Conservation (phyloP, 192 early-diverging fungal species). For the Backusella australiensis region DNA sequence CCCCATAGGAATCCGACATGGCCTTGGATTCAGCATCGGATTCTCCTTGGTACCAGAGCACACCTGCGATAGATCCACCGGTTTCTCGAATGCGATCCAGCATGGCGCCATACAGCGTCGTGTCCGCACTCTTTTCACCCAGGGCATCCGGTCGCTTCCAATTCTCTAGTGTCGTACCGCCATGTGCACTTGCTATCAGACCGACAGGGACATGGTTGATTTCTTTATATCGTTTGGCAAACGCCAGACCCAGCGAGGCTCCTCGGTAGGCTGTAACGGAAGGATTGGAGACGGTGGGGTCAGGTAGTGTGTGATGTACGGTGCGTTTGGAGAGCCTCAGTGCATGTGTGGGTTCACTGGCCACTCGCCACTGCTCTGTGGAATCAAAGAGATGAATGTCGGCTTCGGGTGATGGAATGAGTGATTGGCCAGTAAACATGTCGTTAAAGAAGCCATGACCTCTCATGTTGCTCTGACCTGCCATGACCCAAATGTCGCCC, state of each 20-base stretch:
- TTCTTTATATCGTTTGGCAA: conserved; percentile 10
- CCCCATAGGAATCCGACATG: neutral
- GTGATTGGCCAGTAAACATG: neutral
- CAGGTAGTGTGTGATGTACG: conserved; percentile 27
- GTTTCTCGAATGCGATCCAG: neutral
- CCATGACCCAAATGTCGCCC: conserved; percentile 38
- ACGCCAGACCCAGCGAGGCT: conserved; percentile 17
- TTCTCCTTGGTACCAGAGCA: conserved; percentile 40
- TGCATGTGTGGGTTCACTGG: conserved; percentile 26
- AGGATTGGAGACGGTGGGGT: conserved; percentile 34
- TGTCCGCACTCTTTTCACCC: neutral
- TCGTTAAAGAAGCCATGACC: conserved; percentile 22
- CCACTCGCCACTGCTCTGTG: conserved; percentile 20
- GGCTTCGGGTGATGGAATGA: neutral
- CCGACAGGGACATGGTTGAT: conserved; percentile 27
- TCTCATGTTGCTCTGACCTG: conserved; percentile 41
- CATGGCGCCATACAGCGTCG: conserved; percentile 30
- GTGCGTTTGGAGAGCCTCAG: conserved; percentile 10
- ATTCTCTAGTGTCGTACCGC: conserved; percentile 20
- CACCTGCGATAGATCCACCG: conserved; percentile 17
- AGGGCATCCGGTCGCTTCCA: conserved; percentile 16
- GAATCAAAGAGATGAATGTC: conserved; percentile 28
- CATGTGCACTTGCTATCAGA: conserved; percentile 35
- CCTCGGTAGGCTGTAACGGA: conserved; percentile 11
- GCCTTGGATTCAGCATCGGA: conserved; percentile 15